Evolutionary conservation across 305 asterid species (phyloP).

Genomic region (Stenogyne calaminthoides): DNA sequence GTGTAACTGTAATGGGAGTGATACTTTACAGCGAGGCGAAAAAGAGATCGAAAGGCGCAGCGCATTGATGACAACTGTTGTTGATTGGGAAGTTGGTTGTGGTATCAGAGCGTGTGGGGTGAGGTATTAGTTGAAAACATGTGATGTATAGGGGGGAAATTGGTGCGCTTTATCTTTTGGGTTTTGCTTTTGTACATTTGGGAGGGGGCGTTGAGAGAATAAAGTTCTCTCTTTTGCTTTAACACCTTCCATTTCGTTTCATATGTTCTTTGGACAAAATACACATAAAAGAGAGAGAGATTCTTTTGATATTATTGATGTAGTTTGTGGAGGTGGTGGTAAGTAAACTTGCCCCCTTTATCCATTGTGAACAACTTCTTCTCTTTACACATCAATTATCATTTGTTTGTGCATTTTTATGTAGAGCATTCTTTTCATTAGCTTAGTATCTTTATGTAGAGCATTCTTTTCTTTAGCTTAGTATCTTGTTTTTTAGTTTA

Average conservation of each 20-base stretch:
- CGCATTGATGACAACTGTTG: slow-evolving; percentile 56
- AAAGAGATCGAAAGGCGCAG: slow-evolving; percentile 75
- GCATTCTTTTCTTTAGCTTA: too few species aligned
- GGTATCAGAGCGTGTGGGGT: too few species aligned
- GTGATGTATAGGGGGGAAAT: too few species aligned
- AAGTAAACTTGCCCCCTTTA: not conserved
- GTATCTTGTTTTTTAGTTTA: not conserved
- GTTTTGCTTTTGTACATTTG: slow-evolving; percentile 51
- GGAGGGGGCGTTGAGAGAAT: slow-evolving; percentile 49
- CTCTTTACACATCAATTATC: not conserved
- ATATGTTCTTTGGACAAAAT: slow-evolving; percentile 39
- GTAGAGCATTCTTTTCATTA: not conserved
- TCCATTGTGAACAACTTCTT: not conserved
- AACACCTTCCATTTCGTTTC: slow-evolving; percentile 46
- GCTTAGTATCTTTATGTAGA: too few species aligned
- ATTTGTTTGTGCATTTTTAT: slow-evolving; percentile 18
- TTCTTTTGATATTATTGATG: slow-evolving; percentile 45
- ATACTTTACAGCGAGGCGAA: slow-evolving; percentile 92
- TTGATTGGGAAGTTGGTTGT: not conserved
- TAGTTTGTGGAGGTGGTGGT: slow-evolving; percentile 28
- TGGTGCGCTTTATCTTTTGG: slow-evolving; percentile 17
- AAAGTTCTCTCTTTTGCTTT: slow-evolving; percentile 74
- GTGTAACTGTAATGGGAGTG: slow-evolving; percentile 85
- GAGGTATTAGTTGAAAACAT: too few species aligned
- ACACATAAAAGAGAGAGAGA: slow-evolving; percentile 29